Conservation (phyloP, 495 filamentous ascomycete species). For the Lophiotrema nucula region DNA sequence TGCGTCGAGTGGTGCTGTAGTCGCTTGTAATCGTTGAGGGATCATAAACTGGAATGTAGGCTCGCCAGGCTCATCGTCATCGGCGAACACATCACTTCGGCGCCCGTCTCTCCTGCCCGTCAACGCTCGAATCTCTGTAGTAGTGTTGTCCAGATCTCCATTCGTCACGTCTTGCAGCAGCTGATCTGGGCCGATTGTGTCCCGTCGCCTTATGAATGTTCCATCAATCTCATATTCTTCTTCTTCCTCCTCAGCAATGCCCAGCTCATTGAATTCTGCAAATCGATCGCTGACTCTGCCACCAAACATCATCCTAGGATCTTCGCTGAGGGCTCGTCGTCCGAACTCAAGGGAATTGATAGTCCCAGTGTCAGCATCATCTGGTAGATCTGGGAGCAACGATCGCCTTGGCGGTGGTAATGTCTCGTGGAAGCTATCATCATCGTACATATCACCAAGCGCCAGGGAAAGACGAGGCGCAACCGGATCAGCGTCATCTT, state of each 20-base stretch:
- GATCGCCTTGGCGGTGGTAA: constrained; percentile 68
- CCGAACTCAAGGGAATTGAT: constrained; percentile 68
- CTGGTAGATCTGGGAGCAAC: constrained; percentile 41
- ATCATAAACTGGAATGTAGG: constrained; percentile 34
- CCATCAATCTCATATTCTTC: constrained; percentile 45
- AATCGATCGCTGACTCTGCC: constrained; percentile 64
- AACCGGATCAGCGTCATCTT: constrained; percentile 63
- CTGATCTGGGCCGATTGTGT: constrained; percentile 34
- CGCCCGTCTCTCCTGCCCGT: constrained; percentile 28
- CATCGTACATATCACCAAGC: constrained; percentile 61
- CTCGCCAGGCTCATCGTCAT: constrained; percentile 33
- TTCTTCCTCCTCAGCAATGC: constrained; percentile 21
- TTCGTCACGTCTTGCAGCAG: constrained; percentile 41
- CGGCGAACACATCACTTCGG: constrained; percentile 28
- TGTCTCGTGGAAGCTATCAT: constrained; percentile 42
- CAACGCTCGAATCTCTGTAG: constrained; percentile 34
- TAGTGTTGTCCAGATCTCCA: constrained; percentile 46
- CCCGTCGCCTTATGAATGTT: constrained; percentile 35
- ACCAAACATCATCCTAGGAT: constrained; percentile 46
- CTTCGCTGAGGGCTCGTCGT: constrained; percentile 58
- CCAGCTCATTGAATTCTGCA: constrained; percentile 46
- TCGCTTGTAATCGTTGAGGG: constrained; percentile 21
- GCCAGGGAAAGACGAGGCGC: constrained; percentile 68
- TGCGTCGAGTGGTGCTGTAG: background rate
- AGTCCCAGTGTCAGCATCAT: constrained; percentile 55